Conservation (phyloP, 2,329 filamentous ascomycete genomes). For the Colletotrichum orbiculare region DNA sequence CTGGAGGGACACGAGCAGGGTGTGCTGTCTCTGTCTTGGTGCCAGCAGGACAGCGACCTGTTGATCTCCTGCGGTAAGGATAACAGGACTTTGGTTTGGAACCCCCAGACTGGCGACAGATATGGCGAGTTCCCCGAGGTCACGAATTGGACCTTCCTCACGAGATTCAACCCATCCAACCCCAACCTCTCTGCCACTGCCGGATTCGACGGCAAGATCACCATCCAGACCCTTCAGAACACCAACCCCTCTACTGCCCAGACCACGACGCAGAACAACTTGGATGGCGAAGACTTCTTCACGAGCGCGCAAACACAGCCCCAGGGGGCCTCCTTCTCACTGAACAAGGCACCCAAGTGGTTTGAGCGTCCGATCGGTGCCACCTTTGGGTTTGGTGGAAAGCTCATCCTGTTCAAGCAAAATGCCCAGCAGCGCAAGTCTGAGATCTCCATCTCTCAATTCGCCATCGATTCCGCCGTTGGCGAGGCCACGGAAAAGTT, state of each 20-base stretch:
- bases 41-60: constrained; percentile 87
- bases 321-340: constrained; percentile 88
- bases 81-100: constrained; percentile 95
- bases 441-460: constrained; percentile 85
- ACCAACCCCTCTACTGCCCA: constrained; percentile 83
- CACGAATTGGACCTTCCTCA: constrained; percentile 99
- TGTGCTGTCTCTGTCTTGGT: constrained; percentile 95
- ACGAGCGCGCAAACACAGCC: constrained; percentile 91
- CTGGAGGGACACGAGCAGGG: constrained; percentile 94
- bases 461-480: constrained; percentile 87
- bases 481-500: constrained; percentile 88
- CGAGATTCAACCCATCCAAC: constrained; percentile 92
- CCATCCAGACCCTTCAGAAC: constrained; percentile 92
- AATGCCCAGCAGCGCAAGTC: constrained; percentile 71
- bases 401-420: constrained; percentile 80
- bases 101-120: constrained; percentile 87
- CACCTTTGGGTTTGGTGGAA: constrained; percentile 95
- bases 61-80: constrained; percentile 96
- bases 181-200: constrained; percentile 93
- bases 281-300: constrained; percentile 97
- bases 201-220: constrained; percentile 96
- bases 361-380: constrained; percentile 85
- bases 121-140: constrained; percentile 96
- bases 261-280: constrained; percentile 71
- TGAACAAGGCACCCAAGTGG: constrained; percentile 90